Percentiles rank a stretch among this genome's conserved stretches.
Conservation (phyloP, 2,329 filamentous ascomycete species). For the Xenoacremonium recifei region DNA sequence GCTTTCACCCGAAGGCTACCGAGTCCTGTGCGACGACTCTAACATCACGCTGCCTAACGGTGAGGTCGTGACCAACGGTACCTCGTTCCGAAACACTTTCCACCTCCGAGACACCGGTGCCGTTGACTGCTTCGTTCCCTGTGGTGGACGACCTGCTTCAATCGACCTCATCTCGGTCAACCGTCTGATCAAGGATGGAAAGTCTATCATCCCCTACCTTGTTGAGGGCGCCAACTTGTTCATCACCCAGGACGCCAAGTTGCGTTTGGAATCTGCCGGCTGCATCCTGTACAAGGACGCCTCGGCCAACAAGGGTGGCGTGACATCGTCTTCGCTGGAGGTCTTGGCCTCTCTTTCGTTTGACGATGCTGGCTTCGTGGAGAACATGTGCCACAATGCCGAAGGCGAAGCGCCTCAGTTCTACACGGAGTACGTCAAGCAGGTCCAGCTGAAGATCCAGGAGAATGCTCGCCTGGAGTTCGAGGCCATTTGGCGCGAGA, state of each 20-base stretch:
- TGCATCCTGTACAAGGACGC: conserved; percentile 97
- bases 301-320: conserved; percentile 96
- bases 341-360: conserved; percentile 94
- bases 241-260: conserved; percentile 97
- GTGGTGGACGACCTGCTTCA: conserved; percentile 92
- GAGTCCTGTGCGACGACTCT: conserved; percentile 86
- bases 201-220: conserved; percentile 85
- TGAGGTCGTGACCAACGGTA: conserved; percentile 87
- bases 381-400: conserved; percentile 88
- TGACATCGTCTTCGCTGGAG: conserved; percentile 94
- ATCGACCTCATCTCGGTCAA: conserved; percentile 87
- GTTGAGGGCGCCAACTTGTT: conserved; percentile 98
- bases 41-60: conserved; percentile 86
- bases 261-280: conserved; percentile 91
- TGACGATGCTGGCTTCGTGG: conserved; percentile 81
- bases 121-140: conserved; percentile 91
- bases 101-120: conserved; percentile 76
- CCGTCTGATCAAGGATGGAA: conserved; percentile 88
- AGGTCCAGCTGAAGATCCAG: conserved; percentile 87
- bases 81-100: conserved; percentile 95
- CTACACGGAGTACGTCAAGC: conserved; percentile 89
- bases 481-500: conserved; percentile 96
- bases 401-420: conserved; percentile 77
- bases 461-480: conserved; percentile 93
- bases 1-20: conserved; percentile 84